Evolutionary conservation across 2,329 filamentous ascomycete genomes (phyloP).

Genomic region (Sarocladium strictum): DNA sequence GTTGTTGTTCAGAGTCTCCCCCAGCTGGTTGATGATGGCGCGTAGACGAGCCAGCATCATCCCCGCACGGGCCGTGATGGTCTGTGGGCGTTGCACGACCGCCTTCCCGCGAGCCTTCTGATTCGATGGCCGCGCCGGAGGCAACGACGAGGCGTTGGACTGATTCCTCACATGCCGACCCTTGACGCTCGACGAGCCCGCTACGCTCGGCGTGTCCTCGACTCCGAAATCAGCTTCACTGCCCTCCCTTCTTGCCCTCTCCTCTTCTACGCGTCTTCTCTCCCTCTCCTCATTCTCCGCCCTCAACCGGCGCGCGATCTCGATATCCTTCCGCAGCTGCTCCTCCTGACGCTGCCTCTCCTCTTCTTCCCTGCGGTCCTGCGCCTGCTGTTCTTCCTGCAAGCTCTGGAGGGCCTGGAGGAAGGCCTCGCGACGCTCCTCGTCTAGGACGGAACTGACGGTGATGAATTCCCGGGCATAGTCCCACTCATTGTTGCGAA

Average conservation of each 20-base stretch:
- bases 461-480: slow-evolving; percentile 89
- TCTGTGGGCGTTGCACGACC: slow-evolving; percentile 21
- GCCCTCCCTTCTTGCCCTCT: slow-evolving; percentile 40
- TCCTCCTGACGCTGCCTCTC: slow-evolving; percentile 52
- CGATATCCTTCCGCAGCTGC: slow-evolving; percentile 47
- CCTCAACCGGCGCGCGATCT: slow-evolving; percentile 49
- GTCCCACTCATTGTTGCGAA: slow-evolving; percentile 91
- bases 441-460: slow-evolving; percentile 80
- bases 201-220: slow-evolving; percentile 43
- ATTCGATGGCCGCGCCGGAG: slow-evolving; percentile 16
- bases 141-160: slow-evolving; percentile 24
- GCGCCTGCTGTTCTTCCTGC: slow-evolving; percentile 74
- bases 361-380: slow-evolving; percentile 59
- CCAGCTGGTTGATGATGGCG: slow-evolving; percentile 44
- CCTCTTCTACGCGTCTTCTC: slow-evolving; percentile 46
- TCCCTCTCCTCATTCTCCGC: slow-evolving; percentile 55
- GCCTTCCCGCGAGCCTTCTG: slow-evolving; percentile 24
- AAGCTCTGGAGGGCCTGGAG: slow-evolving; percentile 77
- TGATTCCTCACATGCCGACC: slow-evolving; percentile 23
- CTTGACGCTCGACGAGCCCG: slow-evolving; percentile 27
- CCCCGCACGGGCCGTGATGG: slow-evolving; percentile 41
- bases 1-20: slow-evolving; percentile 46
- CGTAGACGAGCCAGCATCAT: slow-evolving; percentile 48
- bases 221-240: slow-evolving; percentile 66
- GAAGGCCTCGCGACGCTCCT: slow-evolving; percentile 85